Evolutionary conservation across 2,329 filamentous ascomycete species (phyloP), one percentile per base, ranked within the genome.

Genomic region (Cladophialophora carrionii): DNA sequence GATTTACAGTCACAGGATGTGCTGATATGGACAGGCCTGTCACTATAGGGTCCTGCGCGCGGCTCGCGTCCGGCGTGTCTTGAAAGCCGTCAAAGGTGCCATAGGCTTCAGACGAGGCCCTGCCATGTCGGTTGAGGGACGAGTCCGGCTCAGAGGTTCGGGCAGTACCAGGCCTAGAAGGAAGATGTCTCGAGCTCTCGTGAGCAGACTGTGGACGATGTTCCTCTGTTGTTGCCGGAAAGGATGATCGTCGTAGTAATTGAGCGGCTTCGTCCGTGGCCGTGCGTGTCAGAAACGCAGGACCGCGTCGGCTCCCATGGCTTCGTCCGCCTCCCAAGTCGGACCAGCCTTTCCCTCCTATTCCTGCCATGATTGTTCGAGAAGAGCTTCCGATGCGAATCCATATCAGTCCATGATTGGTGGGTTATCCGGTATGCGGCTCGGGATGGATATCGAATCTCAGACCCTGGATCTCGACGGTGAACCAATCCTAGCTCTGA

Each of bases 231-330:
- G 56, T 48, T 41, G 54, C 41, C 26, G 71, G 65, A 34, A 70
- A 63, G 10, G 75, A 77, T 43, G 64, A 74, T 14, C 79, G 76
- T 54, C 80, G 75, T 60, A 78, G 76, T 62, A 83, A 72, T 64
- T 81, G 79, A 61, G 78, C 76, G 49, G 76, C 75, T 59, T 78
- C 76, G 70, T 83, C 81, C 57, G 73, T 75, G 24, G 81, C 80
- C 24, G 80, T 77, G 20, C 78, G 75, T 22, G 80, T 73, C 56
- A 78, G 76, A 70, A 83, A 83, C 68, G 78, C 82, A 32, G 80
- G 77, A 71, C 73, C 68, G 54, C 72, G 72, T 60, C 71, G 64
- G 17, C 64, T 61, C 26, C 68, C 57, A 46, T 66, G 68, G n/a
- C 70, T 66, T 59, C 67, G 59, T 41, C 64, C 57, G 3, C 17